A percentile compares a stretch with the other conserved stretches of the same genome.
phyloP scores from a whole-genome alignment of 2,329 filamentous ascomycete species.

The Scytalidium lignicola region DNA sequence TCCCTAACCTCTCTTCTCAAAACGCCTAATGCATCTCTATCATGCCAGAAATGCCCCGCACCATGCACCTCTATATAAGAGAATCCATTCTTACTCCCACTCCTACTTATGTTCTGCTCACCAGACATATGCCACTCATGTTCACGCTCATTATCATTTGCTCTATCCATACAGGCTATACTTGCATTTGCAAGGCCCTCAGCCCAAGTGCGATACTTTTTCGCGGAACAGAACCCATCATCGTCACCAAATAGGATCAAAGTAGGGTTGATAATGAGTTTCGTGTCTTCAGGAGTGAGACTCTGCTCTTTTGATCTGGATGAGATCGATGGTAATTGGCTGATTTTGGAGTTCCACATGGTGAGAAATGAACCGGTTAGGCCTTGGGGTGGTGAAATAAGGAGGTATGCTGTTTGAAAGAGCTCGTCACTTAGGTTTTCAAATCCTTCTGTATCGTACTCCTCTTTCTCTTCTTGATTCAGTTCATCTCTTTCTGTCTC shows the following conservation, averaged over 20 bases:
- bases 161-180: conserved; percentile 2
- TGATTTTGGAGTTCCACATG: conserved; percentile 30
- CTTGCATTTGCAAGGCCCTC: conserved; percentile 37
- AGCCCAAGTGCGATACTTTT: conserved; percentile 63
- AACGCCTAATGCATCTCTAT: conserved; percentile 13
- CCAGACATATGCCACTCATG: neutral
- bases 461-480: neutral
- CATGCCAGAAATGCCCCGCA: conserved; percentile 49
- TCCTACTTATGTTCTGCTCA: neutral
- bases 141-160: neutral
- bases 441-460: conserved; percentile 11
- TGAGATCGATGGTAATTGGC: neutral
- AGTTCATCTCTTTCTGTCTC: conserved; percentile 1
- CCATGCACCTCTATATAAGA: conserved; percentile 37
- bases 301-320: conserved; percentile 17
- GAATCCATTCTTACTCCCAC: conserved; percentile 25
- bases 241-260: conserved; percentile 69
- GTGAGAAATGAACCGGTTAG: conserved; percentile 57
- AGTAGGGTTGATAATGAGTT: conserved; percentile 54
- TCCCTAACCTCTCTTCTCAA: conserved; percentile 16
- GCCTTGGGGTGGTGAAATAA: conserved; percentile 64
- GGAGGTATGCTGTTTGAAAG: conserved; percentile 48
- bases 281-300: conserved; percentile 30
- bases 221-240: conserved; percentile 66
- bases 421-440: conserved; percentile 7